Evolutionary conservation across 2,329 filamentous ascomycete genomes (phyloP), one percentile per base, ranked within the genome.

Genomic region (Aspergillus novoparasiticus): DNA sequence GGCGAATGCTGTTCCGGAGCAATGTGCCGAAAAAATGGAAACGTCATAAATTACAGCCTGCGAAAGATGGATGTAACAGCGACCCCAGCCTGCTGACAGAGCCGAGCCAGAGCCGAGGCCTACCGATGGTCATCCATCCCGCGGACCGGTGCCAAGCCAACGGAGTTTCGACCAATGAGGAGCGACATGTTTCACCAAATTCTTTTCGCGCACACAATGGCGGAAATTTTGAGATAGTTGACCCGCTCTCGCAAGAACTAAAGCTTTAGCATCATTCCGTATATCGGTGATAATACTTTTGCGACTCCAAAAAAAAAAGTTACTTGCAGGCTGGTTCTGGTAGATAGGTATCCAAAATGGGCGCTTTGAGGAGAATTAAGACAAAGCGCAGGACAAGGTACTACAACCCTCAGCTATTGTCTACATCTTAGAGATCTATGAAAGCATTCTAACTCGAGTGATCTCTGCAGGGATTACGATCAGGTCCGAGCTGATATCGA

Each of bases 401-500:
- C 62, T 48, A 16, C 45, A 78, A 64, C 56, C 50, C n/a, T 59
- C 57, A 32, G 34, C 34, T 23, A 3, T 61, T 39, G 46, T 36
- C 23, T 57, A n/a, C 54, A 50, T 61, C 51, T 50, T 36, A 53
- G 36, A 16, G n/a, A 48, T 39, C 4, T 21, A n/a, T 19, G 9
- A 32, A 32, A 32, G 34, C 34, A 45, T 53, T 61, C 66, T 71
- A 59, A 71, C 61, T 59, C 10, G 10, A 79, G 55, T 23, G 32
- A 55, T 54, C 74, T 80, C 67, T 81, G 72, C 73, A 95, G 95
- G 79, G 94, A 96, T 79, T 85, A 97, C 73, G 95, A 99, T 79
- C 94, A 98, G 81, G 88, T 98, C 78, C 89, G 94, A 75, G 87
- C 89, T 68, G 95, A 99, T 78, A 80, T 97, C 61, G 82, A 85